Evolutionary conservation across 805 yeast species (phyloP).

Genomic region (Candida easanensis): DNA sequence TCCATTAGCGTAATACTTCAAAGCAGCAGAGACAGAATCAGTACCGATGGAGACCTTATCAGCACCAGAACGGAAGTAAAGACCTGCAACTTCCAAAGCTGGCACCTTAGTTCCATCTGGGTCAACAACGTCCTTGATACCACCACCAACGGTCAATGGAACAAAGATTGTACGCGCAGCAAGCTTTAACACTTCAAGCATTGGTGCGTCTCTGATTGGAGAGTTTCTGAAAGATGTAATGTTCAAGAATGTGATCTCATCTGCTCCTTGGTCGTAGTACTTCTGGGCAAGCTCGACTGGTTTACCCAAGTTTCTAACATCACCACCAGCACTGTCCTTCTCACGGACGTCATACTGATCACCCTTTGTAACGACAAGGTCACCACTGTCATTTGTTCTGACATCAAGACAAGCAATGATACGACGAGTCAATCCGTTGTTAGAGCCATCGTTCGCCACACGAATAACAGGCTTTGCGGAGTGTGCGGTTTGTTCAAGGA

Average conservation of each 20-base stretch:
- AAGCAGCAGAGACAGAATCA: slow-evolving; percentile 93
- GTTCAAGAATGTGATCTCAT: slow-evolving; percentile 91
- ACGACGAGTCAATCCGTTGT: slow-evolving; percentile 78
- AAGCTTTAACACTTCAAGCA: slow-evolving; percentile 80
- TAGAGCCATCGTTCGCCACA: slow-evolving; percentile 35
- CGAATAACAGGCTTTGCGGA: slow-evolving; percentile 18
- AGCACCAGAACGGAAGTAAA: slow-evolving; percentile 95
- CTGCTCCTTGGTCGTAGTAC: slow-evolving; percentile 94
- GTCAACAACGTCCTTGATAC: slow-evolving; percentile 86
- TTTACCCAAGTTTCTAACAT: slow-evolving; percentile 91
- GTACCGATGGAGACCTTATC: slow-evolving; percentile 98
- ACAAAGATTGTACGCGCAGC: slow-evolving; percentile 93
- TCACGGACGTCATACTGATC: slow-evolving; percentile 98
- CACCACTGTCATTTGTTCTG: slow-evolving; percentile 92
- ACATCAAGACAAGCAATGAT: slow-evolving; percentile 96
- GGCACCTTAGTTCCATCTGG: slow-evolving; percentile 78
- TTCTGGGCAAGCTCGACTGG: slow-evolving; percentile 93
- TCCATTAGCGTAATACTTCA: slow-evolving; percentile 63
- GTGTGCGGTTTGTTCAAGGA: slow-evolving; percentile 43
- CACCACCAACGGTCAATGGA: slow-evolving; percentile 98
- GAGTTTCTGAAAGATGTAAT: slow-evolving; percentile 95
- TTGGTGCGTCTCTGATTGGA: slow-evolving; percentile 90
- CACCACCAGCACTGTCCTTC: slow-evolving; percentile 47
- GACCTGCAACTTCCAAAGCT: slow-evolving; percentile 86
- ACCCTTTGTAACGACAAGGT: slow-evolving; percentile 96